phyloP scores from a whole-genome alignment of 2,329 filamentous ascomycete genomes.

The Zymoseptoria pseudotritici region DNA sequence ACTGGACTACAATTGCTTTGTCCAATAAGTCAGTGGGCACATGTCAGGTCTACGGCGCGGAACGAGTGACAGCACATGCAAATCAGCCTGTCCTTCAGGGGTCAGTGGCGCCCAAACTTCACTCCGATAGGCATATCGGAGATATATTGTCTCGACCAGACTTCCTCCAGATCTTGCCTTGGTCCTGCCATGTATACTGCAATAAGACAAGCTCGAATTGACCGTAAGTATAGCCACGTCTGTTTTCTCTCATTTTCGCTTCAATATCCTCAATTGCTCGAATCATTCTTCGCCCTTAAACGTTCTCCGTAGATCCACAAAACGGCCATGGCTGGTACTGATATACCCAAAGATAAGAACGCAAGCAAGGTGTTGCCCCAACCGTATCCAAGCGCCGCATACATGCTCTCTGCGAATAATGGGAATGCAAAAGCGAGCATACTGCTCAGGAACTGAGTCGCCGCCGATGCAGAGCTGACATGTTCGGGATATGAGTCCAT shows the following conservation, averaged over 20 bases:
- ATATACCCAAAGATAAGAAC: conserved; percentile 5
- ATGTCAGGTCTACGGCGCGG: neutral
- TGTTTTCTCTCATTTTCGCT: no score
- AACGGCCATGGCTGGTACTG: conserved; percentile 4
- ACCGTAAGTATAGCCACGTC: no score
- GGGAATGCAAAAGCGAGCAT: conserved; percentile 45
- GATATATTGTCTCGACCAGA: neutral
- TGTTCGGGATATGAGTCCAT: conserved; percentile 43
- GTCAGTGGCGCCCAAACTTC: neutral
- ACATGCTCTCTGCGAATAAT: conserved; percentile 39
- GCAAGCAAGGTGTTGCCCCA: conserved; percentile 29
- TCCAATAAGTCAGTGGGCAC: no score
- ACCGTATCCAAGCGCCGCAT: conserved; percentile 30
- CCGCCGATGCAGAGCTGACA: conserved; percentile 42
- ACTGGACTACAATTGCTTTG: no score
- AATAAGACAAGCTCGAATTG: no score
- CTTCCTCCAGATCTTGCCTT: neutral
- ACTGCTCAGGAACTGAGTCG: conserved; percentile 39
- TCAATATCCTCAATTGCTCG: conserved; percentile 1
- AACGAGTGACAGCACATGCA: neutral
- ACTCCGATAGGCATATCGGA: neutral
- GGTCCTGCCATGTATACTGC: neutral
- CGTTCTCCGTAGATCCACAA: conserved; percentile 10
- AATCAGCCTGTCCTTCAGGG: neutral
- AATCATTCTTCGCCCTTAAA: conserved; percentile 10